Conservation (phyloP, 768 basidiomycete species). For the Lyophyllum semitale region DNA sequence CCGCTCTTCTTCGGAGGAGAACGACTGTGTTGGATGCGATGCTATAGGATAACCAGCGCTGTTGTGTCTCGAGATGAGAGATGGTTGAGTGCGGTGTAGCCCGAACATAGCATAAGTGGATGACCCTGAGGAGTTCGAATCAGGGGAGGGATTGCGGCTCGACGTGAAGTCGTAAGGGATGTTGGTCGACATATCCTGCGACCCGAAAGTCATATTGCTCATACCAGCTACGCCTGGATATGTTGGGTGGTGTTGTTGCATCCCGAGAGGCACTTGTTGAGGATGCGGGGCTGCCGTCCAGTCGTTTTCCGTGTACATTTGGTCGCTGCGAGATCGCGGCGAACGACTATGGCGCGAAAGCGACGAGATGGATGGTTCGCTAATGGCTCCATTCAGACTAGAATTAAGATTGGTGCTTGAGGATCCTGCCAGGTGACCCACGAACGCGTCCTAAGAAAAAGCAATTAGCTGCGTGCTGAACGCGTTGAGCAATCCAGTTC, state of each 20-base stretch:
- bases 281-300: neutral
- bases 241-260: conserved; percentile 20
- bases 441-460: conserved; percentile 28
- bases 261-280: conserved; percentile 25
- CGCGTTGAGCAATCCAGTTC: conserved; percentile 20
- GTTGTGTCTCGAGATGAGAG: conserved; percentile 11
- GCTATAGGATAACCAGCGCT: conserved; percentile 15
- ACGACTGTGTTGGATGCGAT: conserved; percentile 17
- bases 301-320: conserved; percentile 7
- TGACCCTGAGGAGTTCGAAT: conserved; percentile 38
- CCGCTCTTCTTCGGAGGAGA: conserved; percentile 24
- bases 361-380: conserved; percentile 42
- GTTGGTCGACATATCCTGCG: conserved; percentile 21
- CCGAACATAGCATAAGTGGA: conserved; percentile 19
- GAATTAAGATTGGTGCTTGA: conserved; percentile 49
- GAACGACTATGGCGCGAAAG: conserved; percentile 22
- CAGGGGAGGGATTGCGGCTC: conserved; percentile 39
- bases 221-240: conserved; percentile 26
- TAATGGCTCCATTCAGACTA: conserved; percentile 65
- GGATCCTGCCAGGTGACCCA: conserved; percentile 29
- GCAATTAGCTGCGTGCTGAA: neutral
- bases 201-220: conserved; percentile 17
- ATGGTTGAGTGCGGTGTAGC: conserved; percentile 10
- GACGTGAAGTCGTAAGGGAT: conserved; percentile 25
- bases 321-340: conserved; percentile 11